Conservation (phyloP, 495 filamentous ascomycete genomes). For the Neurospora sp. region DNA sequence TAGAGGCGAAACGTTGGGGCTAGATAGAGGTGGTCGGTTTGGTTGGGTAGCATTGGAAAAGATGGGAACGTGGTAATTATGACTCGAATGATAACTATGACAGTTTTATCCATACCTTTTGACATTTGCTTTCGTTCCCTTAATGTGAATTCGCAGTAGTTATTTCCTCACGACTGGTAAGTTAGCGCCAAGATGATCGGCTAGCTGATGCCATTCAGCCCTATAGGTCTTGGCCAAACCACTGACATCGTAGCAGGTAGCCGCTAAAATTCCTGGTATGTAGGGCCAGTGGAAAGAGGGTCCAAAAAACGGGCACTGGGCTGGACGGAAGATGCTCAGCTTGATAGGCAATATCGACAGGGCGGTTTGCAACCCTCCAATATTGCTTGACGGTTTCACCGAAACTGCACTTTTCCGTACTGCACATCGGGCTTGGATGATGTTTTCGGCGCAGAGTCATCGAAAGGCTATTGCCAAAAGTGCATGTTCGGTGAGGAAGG, state of each 20-base stretch:
- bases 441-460: background rate
- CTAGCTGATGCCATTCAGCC: background rate
- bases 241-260: background rate
- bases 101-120: background rate
- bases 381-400: background rate
- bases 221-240: background rate
- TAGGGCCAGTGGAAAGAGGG: background rate
- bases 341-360: background rate
- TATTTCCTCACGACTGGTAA: background rate
- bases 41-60: background rate
- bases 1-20: constrained; percentile 11
- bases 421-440: background rate
- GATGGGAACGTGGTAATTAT: background rate
- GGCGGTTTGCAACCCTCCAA: background rate
- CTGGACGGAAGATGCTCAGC: background rate
- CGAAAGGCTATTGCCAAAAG: background rate
- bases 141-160: no score
- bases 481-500: background rate
- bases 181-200: background rate
- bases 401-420: no score
- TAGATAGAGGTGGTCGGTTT: background rate
- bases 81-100: background rate
- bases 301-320: background rate
- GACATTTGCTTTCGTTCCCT: background rate
- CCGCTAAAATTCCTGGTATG: background rate